Evolutionary conservation across 2,329 filamentous ascomycete species (phyloP), one percentile per base, ranked within the genome.

Genomic region (Calonectria fujianensis): DNA sequence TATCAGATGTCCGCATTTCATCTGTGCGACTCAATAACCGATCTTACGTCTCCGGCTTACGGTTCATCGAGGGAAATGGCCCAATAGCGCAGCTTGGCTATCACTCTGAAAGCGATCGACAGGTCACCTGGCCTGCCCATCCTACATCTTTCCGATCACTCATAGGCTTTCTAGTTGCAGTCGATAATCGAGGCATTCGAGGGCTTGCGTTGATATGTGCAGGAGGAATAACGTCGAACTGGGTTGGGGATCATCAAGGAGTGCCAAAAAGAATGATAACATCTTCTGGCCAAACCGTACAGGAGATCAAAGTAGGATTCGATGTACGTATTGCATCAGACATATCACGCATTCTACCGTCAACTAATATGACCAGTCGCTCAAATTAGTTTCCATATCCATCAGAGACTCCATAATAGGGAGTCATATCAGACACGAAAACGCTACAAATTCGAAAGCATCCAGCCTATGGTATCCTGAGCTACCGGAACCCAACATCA

Each of bases 331-430:
- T 16, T n/a, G 2, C 52, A 24, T 24, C 24, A 24, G 24, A 24
- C 24, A 57, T 57, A 57, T 57, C 52, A 32, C 31, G 35, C 29
- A 35, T 35, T 35, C 18, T 20, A 11, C 35, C 35, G 14, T 27
- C 52, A 1, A 52, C 41, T 63, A 67, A 51, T 27, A 67, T 20
- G 29, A 2, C 5, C 11, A 74, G 72, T 61, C 67, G 31, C 41
- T 74, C 8, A 74, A 74, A 32, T 67, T 74, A 41, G 61, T 70
- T 35, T 74, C 61, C 5, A 35, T 70, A n/a, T 61, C 61, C 39
- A 54, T 70, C 11, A 24, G n/a, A 48, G 52, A 18, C 18, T 32
- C 31, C 9, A 32, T 32, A 32, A 32, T 9, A 32, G 31, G 31
- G 31, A 6, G 9, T 32, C 31, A 32, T 32, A 32, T 32, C 31